A percentile compares a stretch with the other conserved stretches of the same genome.
These are phyloP conservation scores for Fusarium guadeloupense DNA, from an alignment of 2,329 filamentous ascomycete genomes.

Conservation along the genomic window DNA sequence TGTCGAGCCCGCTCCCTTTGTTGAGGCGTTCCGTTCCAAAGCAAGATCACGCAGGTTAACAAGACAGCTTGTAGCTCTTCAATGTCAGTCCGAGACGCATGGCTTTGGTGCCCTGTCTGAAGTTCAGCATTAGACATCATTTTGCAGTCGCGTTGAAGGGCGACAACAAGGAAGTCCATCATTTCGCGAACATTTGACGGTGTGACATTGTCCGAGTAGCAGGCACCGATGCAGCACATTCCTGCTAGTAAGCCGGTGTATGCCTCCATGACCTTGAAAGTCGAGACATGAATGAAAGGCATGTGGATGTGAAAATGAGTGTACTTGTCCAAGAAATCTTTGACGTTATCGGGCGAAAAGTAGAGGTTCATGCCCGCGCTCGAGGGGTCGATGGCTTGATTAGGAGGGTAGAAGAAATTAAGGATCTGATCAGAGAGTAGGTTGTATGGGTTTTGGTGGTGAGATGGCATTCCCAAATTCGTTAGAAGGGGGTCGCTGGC, in stretches of 20 bases:
- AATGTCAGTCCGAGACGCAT: conserved; percentile 54
- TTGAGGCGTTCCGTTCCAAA: conserved; percentile 74
- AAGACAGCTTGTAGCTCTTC: conserved; percentile 75
- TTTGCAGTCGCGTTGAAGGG: conserved; percentile 66
- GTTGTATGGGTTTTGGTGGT: conserved; percentile 61
- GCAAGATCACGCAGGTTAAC: conserved; percentile 68
- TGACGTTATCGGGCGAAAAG: conserved; percentile 73
- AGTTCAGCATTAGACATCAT: conserved; percentile 48
- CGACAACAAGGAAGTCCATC: conserved; percentile 69
- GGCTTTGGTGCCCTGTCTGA: conserved; percentile 37
- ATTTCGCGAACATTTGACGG: conserved; percentile 71
- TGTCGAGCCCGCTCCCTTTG: conserved; percentile 72
- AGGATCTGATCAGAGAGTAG: conserved; percentile 65
- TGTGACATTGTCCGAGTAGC: conserved; percentile 73
- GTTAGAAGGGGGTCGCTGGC: conserved; percentile 58
- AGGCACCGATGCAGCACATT: conserved; percentile 78
- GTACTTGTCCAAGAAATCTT: conserved; percentile 76
- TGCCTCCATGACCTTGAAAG: conserved; percentile 72
- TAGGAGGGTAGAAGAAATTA: conserved; percentile 64
- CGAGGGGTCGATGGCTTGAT: conserved; percentile 58
- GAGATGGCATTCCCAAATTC: conserved; percentile 58
- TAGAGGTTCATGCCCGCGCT: conserved; percentile 68
- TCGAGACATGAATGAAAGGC: conserved; percentile 75
- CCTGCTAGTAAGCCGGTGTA: conserved; percentile 73
- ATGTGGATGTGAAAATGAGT: conserved; percentile 79